These are phyloP conservation scores for Coemansia guatemalensis DNA, from an alignment of 192 early-diverging fungal genomes.

Conservation along the genomic window DNA sequence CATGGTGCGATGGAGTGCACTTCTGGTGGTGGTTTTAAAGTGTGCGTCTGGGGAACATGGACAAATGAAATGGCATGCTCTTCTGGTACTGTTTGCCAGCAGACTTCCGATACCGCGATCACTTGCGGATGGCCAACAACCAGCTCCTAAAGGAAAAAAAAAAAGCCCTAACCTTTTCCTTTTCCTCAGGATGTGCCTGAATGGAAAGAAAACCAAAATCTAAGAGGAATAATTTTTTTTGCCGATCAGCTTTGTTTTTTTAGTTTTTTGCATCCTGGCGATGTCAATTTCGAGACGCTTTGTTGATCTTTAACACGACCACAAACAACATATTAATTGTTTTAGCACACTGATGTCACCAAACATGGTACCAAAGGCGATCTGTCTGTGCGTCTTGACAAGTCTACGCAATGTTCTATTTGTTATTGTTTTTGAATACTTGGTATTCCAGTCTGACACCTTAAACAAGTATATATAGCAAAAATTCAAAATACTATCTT, in stretches of 20 bases:
- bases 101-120: background rate
- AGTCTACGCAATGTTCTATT: no score
- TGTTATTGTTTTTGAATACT: no score
- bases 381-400: background rate
- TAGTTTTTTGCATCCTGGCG: background rate
- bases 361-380: background rate
- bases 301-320: background rate
- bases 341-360: no score
- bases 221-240: background rate
- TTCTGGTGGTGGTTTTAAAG: constrained; percentile 22
- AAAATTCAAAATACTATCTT: constrained; percentile 2
- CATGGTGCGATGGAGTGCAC: constrained; percentile 35
- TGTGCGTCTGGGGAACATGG: constrained; percentile 46
- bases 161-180: background rate
- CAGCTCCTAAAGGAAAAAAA: background rate
- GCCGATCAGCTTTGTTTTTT: background rate
- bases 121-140: constrained; percentile 4
- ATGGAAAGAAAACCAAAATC: background rate
- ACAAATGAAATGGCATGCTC: constrained; percentile 15
- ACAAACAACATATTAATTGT: no score
- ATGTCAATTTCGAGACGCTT: background rate
- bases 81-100: constrained; percentile 28
- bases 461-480: background rate
- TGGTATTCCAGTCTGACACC: no score
- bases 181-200: background rate